Evolutionary conservation across 139 green algal genomes (phyloP), one percentile per base, ranked within the genome.

Genomic region (Picochlorum sp.): DNA sequence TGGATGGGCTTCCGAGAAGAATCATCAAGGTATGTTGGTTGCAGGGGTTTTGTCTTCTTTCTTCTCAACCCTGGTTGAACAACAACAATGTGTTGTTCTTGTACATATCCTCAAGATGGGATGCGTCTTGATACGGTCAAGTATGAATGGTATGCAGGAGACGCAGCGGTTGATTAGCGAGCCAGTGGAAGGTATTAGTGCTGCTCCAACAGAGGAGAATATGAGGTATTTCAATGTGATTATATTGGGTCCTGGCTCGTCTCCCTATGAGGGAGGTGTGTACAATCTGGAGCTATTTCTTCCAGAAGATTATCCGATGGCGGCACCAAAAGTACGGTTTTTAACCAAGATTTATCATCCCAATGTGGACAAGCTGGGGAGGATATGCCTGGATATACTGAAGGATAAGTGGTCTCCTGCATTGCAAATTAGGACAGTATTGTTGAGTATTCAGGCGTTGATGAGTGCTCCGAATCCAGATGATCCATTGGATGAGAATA

Each of bases 321-420:
- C 91, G 24, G 78, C 94, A 6, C 94, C 94, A 5, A 98, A 99
- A 83, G 90, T 95, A 18, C 88, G 93, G 4, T 99, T 98, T 61
- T 66, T 98, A 18, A 99, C 94, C 16, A 95, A 92, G 64, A 98
- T 99, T 65, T 99, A 99, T 75, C 87, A 95, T 63, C 87, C 94
- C 26, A 99, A 99, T 73, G 95, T 98, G 41, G 94, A 99, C 81
- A 97, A 96, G 75, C 90, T 98, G 13, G 94, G 94, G 5, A 82
- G 94, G 24, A 98, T 99, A 38, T 99, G 94, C 74, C 74, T 99
- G 30, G 94, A 99, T 69, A 98, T 99, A 66, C 66, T 99, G 38
- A 99, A 99, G 70, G 94, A 99, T 80, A 99, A 99, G 76, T 99
- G 94, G 94, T 94, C 81, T 59, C 94, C 94, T 21, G 94, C 94